Evolutionary conservation across 345 rosid genomes (phyloP).

Genomic region (Eucalyptus polybractea): DNA sequence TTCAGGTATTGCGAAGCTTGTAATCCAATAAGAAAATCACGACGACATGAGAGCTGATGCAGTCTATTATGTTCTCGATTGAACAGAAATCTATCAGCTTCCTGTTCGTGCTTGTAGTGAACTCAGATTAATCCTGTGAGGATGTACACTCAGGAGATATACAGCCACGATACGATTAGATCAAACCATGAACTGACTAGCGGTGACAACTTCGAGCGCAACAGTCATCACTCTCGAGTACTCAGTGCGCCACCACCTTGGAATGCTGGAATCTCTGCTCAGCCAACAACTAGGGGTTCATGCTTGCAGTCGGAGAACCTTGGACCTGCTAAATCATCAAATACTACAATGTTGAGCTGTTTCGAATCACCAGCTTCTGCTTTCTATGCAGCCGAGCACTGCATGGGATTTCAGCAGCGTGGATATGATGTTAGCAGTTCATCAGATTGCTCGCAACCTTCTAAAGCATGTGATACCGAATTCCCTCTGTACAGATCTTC

Average conservation of each 20-base stretch:
- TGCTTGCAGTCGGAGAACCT: neutral
- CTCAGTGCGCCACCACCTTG: neutral
- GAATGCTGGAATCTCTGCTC: neutral
- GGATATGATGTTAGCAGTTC: neutral
- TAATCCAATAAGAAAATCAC: neutral
- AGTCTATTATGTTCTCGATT: neutral
- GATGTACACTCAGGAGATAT: slow-evolving; percentile 30
- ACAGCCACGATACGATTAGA: slow-evolving; percentile 11
- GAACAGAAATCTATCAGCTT: neutral
- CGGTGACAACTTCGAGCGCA: slow-evolving; percentile 5
- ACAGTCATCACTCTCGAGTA: neutral
- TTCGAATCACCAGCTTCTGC: slow-evolving; percentile 38
- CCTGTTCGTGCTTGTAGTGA: neutral
- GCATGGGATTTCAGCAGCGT: slow-evolving; percentile 34
- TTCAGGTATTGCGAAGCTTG: neutral
- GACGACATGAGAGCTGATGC: neutral
- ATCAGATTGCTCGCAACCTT: neutral
- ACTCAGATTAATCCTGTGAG: neutral
- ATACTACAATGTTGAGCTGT: slow-evolving; percentile 18
- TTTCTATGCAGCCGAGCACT: slow-evolving; percentile 37
- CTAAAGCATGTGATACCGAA: slow-evolving; percentile 9
- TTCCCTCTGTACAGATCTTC: neutral
- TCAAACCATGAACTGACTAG: slow-evolving; percentile 4
- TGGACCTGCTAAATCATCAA: slow-evolving; percentile 10
- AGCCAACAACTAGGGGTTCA: neutral